These are phyloP conservation scores for Trifolium dubium DNA, from an alignment of 306 rosid genomes.

Conservation along the genomic window DNA sequence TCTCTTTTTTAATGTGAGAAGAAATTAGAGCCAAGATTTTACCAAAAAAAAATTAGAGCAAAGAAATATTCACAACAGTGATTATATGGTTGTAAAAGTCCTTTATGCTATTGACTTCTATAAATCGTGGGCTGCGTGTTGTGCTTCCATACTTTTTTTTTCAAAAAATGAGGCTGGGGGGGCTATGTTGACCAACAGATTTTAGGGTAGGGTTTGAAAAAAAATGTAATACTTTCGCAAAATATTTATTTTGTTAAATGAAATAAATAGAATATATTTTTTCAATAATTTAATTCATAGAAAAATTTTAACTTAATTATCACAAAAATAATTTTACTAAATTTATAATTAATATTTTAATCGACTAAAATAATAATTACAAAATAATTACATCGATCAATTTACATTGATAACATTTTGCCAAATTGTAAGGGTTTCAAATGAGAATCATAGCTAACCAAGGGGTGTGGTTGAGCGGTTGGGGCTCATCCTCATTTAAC, in stretches of 20 bases:
- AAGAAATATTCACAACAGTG: neutral
- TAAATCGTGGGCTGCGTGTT: neutral
- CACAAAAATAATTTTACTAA: neutral
- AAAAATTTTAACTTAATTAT: neutral
- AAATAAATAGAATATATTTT: neutral
- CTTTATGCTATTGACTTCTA: neutral
- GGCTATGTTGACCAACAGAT: neutral
- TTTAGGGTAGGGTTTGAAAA: neutral
- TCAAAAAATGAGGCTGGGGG: neutral
- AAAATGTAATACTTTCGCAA: neutral
- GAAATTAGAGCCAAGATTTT: neutral
- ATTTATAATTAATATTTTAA: neutral
- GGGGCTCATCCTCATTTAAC: too few species aligned
- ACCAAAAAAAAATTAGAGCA: too few species aligned
- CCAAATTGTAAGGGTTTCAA: too few species aligned
- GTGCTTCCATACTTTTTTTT: neutral
- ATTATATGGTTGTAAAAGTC: neutral
- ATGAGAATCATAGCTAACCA: too few species aligned
- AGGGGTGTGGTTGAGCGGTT: too few species aligned
- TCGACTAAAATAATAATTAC: neutral
- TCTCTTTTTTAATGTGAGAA: neutral
- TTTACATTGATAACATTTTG: too few species aligned
- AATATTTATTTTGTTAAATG: neutral
- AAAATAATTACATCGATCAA: too few species aligned
- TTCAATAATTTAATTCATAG: neutral